Percentiles rank a stretch among this genome's conserved stretches.
Conservation (phyloP, 2,329 filamentous ascomycete genomes). For the Ustulina deusta region DNA sequence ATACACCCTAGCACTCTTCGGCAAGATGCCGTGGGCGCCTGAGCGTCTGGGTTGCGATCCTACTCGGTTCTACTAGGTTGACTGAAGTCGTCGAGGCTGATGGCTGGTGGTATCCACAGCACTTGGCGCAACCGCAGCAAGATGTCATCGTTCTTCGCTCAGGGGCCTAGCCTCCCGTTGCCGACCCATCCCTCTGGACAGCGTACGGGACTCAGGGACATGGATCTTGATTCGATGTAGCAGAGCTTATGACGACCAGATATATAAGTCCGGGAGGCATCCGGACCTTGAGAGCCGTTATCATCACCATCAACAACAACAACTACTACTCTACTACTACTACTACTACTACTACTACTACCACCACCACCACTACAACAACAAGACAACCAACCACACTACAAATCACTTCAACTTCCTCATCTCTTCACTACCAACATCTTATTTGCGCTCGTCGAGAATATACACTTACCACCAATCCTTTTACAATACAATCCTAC, state of each 20-base stretch:
- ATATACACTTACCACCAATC: conserved; percentile 21
- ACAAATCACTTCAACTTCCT: conserved; percentile 13
- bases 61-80: conserved; percentile 26
- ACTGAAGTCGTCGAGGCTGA: conserved; percentile 38
- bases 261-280: conserved; percentile 38
- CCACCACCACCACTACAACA: conserved; percentile 1
- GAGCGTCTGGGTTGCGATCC: conserved; percentile 31
- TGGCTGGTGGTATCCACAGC: conserved; percentile 30
- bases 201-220: conserved; percentile 20
- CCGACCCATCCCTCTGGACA: conserved; percentile 31
- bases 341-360: neutral
- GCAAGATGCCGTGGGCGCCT: conserved; percentile 24
- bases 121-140: conserved; percentile 37
- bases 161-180: conserved; percentile 35
- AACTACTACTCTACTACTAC: conserved; percentile 11
- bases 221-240: conserved; percentile 28
- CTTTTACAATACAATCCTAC: conserved; percentile 21
- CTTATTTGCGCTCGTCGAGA: conserved; percentile 19
- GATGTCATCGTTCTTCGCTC: conserved; percentile 31
- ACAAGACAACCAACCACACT: conserved; percentile 22
- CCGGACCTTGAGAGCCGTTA: conserved; percentile 29
- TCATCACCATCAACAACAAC: conserved; percentile 34
- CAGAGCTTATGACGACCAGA: conserved; percentile 27
- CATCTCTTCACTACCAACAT: conserved; percentile 16
- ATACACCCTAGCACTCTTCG: conserved; percentile 17